Conservation (phyloP, 306 rosid species). For the Hippophae tibetana region DNA sequence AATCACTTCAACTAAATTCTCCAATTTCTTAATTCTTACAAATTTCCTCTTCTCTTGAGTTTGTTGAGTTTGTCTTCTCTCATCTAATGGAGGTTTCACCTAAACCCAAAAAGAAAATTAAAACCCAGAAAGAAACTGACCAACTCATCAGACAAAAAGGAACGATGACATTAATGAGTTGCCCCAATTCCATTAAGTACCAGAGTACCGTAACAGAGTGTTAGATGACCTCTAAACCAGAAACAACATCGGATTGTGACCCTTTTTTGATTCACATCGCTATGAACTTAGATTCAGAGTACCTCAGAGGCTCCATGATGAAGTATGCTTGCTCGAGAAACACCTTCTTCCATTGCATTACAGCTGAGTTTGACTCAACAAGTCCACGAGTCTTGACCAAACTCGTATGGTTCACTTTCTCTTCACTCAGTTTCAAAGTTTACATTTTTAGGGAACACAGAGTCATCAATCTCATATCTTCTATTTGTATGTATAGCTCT, state of each 20-base stretch:
- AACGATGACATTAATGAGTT: background rate
- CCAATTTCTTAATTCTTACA: no score
- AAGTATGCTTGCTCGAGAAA: constrained; percentile 83
- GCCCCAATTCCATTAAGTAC: constrained; percentile 55
- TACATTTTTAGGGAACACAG: constrained; percentile 78
- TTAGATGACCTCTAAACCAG: constrained; percentile 17
- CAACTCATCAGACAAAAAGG: constrained; percentile 16
- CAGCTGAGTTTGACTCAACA: constrained; percentile 84
- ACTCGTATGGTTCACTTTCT: constrained; percentile 68
- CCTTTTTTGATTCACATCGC: constrained; percentile 71
- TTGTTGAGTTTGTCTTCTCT: no score
- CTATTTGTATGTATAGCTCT: constrained; percentile 63
- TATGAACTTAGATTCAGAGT: constrained; percentile 81
- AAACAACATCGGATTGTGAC: constrained; percentile 40
- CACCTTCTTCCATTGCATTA: constrained; percentile 75
- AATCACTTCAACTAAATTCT: no score
- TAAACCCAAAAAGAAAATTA: no score
- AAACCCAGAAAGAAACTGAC: no score
- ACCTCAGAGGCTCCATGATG: constrained; percentile 77
- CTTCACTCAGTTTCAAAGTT: constrained; percentile 76
- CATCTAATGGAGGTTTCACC: no score
- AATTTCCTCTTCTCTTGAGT: no score
- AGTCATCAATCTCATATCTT: constrained; percentile 71
- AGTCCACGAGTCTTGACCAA: constrained; percentile 56
- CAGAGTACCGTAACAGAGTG: constrained; percentile 88